A percentile compares a stretch with the other conserved stretches of the same genome.
Evolutionary conservation across 2,329 filamentous ascomycete species (phyloP).

Genomic region (Penicillium crustosum): DNA sequence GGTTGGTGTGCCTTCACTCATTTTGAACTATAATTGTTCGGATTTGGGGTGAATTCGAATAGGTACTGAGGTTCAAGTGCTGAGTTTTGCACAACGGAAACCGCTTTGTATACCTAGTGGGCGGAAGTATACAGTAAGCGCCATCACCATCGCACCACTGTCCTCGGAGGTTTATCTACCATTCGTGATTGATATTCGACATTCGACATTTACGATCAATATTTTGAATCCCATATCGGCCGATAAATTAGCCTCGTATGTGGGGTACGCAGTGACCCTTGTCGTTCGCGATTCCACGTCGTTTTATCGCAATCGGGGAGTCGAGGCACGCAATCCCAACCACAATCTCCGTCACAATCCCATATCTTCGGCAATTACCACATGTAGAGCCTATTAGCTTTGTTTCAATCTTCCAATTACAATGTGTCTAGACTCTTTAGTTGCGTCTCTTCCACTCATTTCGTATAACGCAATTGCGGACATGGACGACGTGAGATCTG

Average conservation of each 20-base stretch:
- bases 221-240: constrained; percentile 2
- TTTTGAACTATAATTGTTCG: background rate
- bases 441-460: background rate
- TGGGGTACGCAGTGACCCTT: background rate
- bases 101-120: background rate
- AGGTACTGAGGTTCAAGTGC: too few relatives aligned
- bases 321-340: constrained; percentile 12
- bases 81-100: background rate
- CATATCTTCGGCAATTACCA: background rate
- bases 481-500: constrained; percentile 10
- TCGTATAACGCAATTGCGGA: constrained; percentile 13
- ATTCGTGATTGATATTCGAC: background rate
- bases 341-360: background rate
- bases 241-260: background rate
- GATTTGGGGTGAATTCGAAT: background rate
- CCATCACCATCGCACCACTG: background rate
- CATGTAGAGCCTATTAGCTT: background rate
- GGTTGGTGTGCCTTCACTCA: background rate
- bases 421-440: background rate
- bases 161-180: background rate
- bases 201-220: background rate
- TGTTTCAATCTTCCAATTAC: background rate
- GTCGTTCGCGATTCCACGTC: constrained; percentile 1
- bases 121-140: background rate
- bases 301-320: constrained; percentile 7